These are phyloP conservation scores for Sarcodon sp. DNA, from an alignment of 768 basidiomycete genomes.

Conservation along the genomic window DNA sequence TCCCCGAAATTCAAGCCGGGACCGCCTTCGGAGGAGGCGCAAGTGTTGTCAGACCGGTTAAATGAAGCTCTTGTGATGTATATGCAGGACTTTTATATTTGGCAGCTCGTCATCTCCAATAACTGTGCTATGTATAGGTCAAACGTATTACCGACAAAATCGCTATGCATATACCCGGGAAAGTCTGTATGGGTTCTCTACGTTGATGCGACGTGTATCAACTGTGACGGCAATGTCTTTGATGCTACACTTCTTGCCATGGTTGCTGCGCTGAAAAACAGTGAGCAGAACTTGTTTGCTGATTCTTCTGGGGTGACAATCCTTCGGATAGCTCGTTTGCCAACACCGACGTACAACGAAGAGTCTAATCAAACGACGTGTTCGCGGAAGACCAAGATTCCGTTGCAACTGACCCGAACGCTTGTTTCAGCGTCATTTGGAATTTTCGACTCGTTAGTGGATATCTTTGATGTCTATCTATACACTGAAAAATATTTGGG, in stretches of 20 bases:
- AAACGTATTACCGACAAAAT: conserved; percentile 44
- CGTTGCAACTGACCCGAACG: conserved; percentile 32
- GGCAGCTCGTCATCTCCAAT: conserved; percentile 1
- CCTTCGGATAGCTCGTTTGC: conserved; percentile 41
- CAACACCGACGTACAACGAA: conserved; percentile 58
- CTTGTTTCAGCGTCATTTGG: conserved; percentile 60
- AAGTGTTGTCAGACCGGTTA: conserved; percentile 75
- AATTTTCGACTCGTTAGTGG: conserved; percentile 64
- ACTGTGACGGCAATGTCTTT: conserved; percentile 93
- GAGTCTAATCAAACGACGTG: conserved; percentile 54
- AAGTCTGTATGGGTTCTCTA: conserved; percentile 92
- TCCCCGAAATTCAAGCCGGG: conserved; percentile 93
- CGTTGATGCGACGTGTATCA: conserved; percentile 89
- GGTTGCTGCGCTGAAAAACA: conserved; percentile 75
- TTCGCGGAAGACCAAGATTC: conserved; percentile 31
- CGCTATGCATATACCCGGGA: conserved; percentile 69
- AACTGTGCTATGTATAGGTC: conserved; percentile 32
- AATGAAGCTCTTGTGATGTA: conserved; percentile 69
- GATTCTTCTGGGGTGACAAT: neutral
- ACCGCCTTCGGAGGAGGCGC: conserved; percentile 89
- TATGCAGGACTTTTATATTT: conserved; percentile 14
- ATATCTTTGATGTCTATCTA: neutral
- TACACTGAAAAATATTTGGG: neutral
- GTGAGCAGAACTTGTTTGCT: conserved; percentile 29
- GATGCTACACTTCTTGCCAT: conserved; percentile 85